A percentile compares a stretch with the other conserved stretches of the same genome.
Evolutionary conservation across 2,329 filamentous ascomycete species (phyloP).

Genomic region (Fusarium incarnatum): DNA sequence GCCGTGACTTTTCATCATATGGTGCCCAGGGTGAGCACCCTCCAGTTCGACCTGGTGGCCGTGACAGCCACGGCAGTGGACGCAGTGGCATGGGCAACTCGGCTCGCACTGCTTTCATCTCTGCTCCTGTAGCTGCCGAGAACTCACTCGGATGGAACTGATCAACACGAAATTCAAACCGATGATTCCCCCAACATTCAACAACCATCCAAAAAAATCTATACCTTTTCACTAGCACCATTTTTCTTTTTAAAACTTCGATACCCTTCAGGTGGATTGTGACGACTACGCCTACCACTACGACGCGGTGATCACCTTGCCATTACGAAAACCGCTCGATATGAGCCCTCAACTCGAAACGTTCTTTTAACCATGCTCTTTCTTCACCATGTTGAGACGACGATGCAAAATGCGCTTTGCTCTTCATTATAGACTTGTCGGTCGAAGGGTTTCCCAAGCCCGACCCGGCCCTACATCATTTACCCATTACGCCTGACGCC

Average conservation of each 20-base stretch:
- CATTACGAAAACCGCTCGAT: slow-evolving; percentile 17
- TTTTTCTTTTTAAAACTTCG: slow-evolving; percentile 48
- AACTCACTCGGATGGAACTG: slow-evolving; percentile 97
- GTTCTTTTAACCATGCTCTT: slow-evolving; percentile 37
- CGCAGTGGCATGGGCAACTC: slow-evolving; percentile 65
- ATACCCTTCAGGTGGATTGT: slow-evolving; percentile 51
- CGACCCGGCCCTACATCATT: slow-evolving; percentile 38
- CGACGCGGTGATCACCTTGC: slow-evolving; percentile 33
- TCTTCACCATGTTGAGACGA: slow-evolving; percentile 40
- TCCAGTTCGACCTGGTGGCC: slow-evolving; percentile 51
- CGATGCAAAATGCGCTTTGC: slow-evolving; percentile 38
- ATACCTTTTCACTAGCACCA: slow-evolving; percentile 39
- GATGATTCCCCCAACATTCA: slow-evolving; percentile 25
- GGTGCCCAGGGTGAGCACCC: slow-evolving; percentile 54
- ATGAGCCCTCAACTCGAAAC: slow-evolving; percentile 43
- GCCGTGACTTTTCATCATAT: slow-evolving; percentile 67
- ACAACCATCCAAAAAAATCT: slow-evolving; percentile 23
- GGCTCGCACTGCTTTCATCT: slow-evolving; percentile 75
- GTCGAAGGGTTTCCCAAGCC: slow-evolving; percentile 32
- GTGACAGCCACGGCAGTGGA: slow-evolving; percentile 75
- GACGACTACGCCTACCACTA: slow-evolving; percentile 40
- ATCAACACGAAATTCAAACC: slow-evolving; percentile 31
- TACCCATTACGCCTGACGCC: slow-evolving; percentile 40
- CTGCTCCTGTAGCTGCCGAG: slow-evolving; percentile 89
- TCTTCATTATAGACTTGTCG: slow-evolving; percentile 46